Conservation (phyloP, 768 basidiomycete species). For the Sistotremastrum niveocremeum region DNA sequence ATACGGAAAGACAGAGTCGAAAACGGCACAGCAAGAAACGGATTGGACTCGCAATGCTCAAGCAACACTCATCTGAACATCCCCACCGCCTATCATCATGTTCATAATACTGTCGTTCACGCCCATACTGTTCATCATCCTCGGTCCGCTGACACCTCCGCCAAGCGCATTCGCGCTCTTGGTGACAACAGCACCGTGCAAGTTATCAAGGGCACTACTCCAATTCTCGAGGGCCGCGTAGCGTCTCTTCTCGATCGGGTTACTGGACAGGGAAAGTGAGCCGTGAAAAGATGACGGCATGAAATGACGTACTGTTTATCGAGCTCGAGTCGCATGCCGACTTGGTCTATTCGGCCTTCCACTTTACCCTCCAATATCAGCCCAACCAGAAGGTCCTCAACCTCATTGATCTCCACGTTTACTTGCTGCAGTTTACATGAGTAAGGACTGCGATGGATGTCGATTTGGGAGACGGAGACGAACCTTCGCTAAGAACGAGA, state of each 20-base stretch:
- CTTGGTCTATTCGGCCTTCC: constrained; percentile 93
- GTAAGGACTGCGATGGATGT: background rate
- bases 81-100: too few relatives aligned
- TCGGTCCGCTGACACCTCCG: constrained; percentile 5
- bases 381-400: constrained; percentile 86
- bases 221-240: constrained; percentile 72
- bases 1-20: too few relatives aligned
- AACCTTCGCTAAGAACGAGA: constrained; percentile 87
- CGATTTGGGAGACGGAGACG: constrained; percentile 5
- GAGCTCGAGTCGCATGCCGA: constrained; percentile 82
- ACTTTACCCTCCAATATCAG: constrained; percentile 96
- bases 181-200: constrained; percentile 61
- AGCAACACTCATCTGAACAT: too few relatives aligned
- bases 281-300: background rate
- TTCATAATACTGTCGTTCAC: too few relatives aligned
- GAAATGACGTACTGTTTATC: constrained; percentile 57
- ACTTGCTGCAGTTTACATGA: constrained; percentile 53
- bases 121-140: too few relatives aligned
- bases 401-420: constrained; percentile 83
- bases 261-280: constrained; percentile 27
- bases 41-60: too few relatives aligned
- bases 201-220: constrained; percentile 65
- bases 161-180: constrained; percentile 38
- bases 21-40: too few relatives aligned
- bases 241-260: constrained; percentile 77